phyloP scores from a whole-genome alignment of 2,329 filamentous ascomycete species.

The Pezicula rhizophila region DNA sequence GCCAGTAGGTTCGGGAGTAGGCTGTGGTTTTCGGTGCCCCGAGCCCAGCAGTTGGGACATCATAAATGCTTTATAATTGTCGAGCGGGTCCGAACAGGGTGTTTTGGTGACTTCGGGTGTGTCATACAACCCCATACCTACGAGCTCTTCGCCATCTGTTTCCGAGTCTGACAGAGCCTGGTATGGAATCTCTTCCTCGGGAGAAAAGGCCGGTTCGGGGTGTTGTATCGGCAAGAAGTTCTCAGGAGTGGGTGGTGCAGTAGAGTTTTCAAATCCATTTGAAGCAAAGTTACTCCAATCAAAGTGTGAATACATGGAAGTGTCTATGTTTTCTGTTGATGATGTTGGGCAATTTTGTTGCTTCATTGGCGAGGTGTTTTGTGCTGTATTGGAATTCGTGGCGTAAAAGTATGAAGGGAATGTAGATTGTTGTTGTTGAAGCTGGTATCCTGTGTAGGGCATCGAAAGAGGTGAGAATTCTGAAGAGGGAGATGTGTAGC shows the following conservation, averaged over 20 bases:
- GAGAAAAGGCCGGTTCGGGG: slow-evolving; percentile 36
- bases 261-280: slow-evolving; percentile 38
- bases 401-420: slow-evolving; percentile 4
- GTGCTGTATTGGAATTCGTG: slow-evolving; percentile 2
- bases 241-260: slow-evolving; percentile 54
- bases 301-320: slow-evolving; percentile 25
- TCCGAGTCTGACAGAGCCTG: slow-evolving; percentile 48
- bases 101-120: slow-evolving; percentile 50
- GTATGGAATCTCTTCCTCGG: slow-evolving; percentile 45
- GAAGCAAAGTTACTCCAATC: slow-evolving; percentile 42
- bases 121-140: slow-evolving; percentile 81
- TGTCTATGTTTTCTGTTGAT: slow-evolving; percentile 13
- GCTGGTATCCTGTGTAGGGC: slow-evolving; percentile 31
- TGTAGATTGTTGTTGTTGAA: slow-evolving; percentile 13
- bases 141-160: slow-evolving; percentile 60
- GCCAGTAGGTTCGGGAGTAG: slow-evolving; percentile 48
- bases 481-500: slow-evolving; percentile 49
- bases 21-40: slow-evolving; percentile 37
- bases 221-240: slow-evolving; percentile 49
- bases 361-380: slow-evolving; percentile 10
- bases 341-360: slow-evolving; percentile 10
- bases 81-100: slow-evolving; percentile 37
- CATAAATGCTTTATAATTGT: slow-evolving; percentile 46
- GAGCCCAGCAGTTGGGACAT: slow-evolving; percentile 49
- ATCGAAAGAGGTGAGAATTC: slow-evolving; percentile 48